Evolutionary conservation across 2,329 filamentous ascomycete species (phyloP), one percentile per base, ranked within the genome.

Genomic region (Ophiosphaerella herpotricha): DNA sequence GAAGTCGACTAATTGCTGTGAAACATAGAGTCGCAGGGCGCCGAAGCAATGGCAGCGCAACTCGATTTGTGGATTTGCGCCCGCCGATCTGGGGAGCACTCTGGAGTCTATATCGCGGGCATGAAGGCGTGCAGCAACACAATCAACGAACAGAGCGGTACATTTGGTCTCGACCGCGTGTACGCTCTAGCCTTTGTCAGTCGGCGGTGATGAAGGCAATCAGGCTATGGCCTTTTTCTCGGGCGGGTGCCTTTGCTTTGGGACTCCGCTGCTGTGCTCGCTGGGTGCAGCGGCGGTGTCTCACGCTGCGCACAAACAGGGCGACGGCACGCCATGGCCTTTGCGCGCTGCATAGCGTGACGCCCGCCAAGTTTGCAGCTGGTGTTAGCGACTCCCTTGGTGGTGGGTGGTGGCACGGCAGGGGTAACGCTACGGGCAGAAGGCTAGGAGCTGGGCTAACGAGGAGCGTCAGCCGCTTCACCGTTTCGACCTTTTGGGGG

Each of bases 391-490:
- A 46, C 40, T 35, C 43, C 39, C 41, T 36, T 48, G 44, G 44
- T 32, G 41, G 39, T 14, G 23, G 39, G 43, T 43, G 54, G 46
- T 57, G 48, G 54, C 55, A 59, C 60, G 58, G 60, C 60, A 61
- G 51, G 54, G 60, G 53, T 48, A 52, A 50, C 43, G 60, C 56
- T 54, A 55, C 55, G 40, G 56, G 46, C 48, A 38, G 44, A 51
- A 52, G 55, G 54, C 7, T 11, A 29, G 26, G 26, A n/a, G n/a
- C 34, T 18, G 34, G 34, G 12, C 58, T 64, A 63, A 58, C 52
- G 60, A 63, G 50, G 47, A 50, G 49, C 53, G 55, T 58, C 56
- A 55, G 57, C 57, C 61, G 57, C 62, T 60, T 64, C 60, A 65
- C 60, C 59, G 59, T 63, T 62, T 62, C 58, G 58, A 55, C 50